Base-by-base conservation (phyloP, 2,329 filamentous ascomycete genomes). In the Byssoonygena ceratinophila region DNA sequence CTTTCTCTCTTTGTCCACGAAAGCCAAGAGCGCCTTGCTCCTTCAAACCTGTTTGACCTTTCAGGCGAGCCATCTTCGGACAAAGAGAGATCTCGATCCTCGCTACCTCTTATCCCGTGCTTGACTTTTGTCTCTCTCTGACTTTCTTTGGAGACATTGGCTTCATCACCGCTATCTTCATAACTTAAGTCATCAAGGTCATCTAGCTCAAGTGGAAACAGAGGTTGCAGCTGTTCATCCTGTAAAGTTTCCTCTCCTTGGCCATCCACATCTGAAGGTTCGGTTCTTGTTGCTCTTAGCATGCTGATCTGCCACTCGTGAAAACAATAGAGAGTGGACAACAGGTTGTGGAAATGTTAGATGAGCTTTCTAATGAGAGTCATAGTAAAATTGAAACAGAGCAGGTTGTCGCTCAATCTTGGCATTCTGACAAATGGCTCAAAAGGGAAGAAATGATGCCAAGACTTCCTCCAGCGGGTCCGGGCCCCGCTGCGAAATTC, bases 1-100 rank as follows among this genome's bases (percentile, higher is more conserved):
- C 90, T 79, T 68, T 97, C 92, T 67, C 92, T 85, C 56, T 85
- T 82, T 14, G 86, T 94, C 85, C 95, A 92, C 67, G 91, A 87
- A 56, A 79, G 76, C 87, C 89, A 95, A 58, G 82, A 83, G 31
- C 77, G 77, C 14, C 76, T 68, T 1, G 76, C 68, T 0, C 88
- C 87, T n/a, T 66, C 72, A 75, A 85, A 94, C 55, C 81, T 81
- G 63, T 92, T 92, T 41, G 47, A 39, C 37, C 58, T 54, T 34
- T 54, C 32, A 37, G 49, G 25, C 11, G 32, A 36, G n/a, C 14
- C 51, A 14, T 44, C 47, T n/a, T 53, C 37, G 18, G 46, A 52
- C 9, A 47, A 51, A 31, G 44, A 49, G n/a, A 51, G 47, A 22
- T 25, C 22, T 25, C 52, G 39, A 31, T 55, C 54, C 25, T 54